Percentiles rank a stretch among this genome's conserved stretches.
These are phyloP conservation scores for Teratosphaeria viscida DNA, from an alignment of 2,329 filamentous ascomycete genomes.

Conservation along the genomic window DNA sequence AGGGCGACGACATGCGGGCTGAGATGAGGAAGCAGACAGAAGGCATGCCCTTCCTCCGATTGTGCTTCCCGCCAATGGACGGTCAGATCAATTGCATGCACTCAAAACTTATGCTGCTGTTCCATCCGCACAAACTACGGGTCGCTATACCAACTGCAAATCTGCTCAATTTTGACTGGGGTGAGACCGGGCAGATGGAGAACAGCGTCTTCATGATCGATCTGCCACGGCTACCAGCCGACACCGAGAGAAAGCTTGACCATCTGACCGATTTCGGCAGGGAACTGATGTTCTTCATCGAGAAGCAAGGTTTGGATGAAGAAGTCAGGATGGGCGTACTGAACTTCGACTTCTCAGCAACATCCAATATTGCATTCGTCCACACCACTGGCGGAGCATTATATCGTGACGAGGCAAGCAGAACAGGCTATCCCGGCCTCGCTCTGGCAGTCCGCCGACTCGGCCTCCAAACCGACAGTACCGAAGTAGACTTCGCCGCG, in stretches of 20 bases:
- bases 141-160: constrained; percentile 84
- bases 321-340: constrained; percentile 57
- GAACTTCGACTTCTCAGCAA: constrained; percentile 73
- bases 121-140: constrained; percentile 60
- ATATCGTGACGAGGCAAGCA: constrained; percentile 27
- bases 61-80: constrained; percentile 76
- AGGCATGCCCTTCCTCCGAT: constrained; percentile 38
- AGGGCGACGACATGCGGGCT: constrained; percentile 31
- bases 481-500: constrained; percentile 54
- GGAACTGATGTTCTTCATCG: constrained; percentile 61
- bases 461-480: constrained; percentile 37
- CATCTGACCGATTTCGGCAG: constrained; percentile 50
- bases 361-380: constrained; percentile 64
- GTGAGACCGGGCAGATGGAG: constrained; percentile 72
- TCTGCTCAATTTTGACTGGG: constrained; percentile 79
- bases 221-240: constrained; percentile 50
- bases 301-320: constrained; percentile 53
- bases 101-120: constrained; percentile 87
- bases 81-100: constrained; percentile 69
- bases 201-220: constrained; percentile 91
- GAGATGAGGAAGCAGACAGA: constrained; percentile 21
- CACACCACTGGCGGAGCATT: constrained; percentile 54
- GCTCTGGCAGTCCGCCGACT: constrained; percentile 55
- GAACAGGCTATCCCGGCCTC: constrained; percentile 66
- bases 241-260: constrained; percentile 16